phyloP scores from a whole-genome alignment of 2,329 filamentous ascomycete species.

The Cryphonectria nitschkei region DNA sequence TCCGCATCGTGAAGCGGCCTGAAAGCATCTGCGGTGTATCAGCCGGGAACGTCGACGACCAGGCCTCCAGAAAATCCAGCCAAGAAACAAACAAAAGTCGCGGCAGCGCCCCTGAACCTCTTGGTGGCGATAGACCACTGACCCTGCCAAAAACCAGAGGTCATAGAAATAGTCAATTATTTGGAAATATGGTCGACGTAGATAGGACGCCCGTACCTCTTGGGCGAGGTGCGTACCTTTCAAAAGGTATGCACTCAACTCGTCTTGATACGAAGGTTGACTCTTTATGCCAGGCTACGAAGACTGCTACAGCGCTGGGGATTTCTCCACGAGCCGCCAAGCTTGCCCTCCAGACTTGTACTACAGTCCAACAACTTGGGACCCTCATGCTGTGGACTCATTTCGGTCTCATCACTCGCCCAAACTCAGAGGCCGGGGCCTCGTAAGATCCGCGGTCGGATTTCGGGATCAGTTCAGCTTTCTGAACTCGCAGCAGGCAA shows the following conservation, averaged over 20 bases:
- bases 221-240: slow-evolving; percentile 16
- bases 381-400: slow-evolving; percentile 5
- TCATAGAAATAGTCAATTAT: slow-evolving; percentile 19
- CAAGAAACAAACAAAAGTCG: slow-evolving; percentile 33
- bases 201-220: slow-evolving; percentile 20
- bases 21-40: slow-evolving; percentile 31
- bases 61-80: slow-evolving; percentile 30
- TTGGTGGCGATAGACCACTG: slow-evolving; percentile 35
- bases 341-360: slow-evolving; percentile 7
- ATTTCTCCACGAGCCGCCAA: not conserved
- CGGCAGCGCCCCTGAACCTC: slow-evolving; percentile 33
- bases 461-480: slow-evolving; percentile 23
- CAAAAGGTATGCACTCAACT: slow-evolving; percentile 5
- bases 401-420: slow-evolving; percentile 13
- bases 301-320: not conserved
- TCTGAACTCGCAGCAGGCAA: slow-evolving; percentile 14
- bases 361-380: not conserved
- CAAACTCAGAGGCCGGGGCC: slow-evolving; percentile 12
- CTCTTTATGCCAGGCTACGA: not conserved
- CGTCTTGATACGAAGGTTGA: not conserved
- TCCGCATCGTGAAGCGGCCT: slow-evolving; percentile 53
- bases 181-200: slow-evolving; percentile 7
- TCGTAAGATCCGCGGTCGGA: slow-evolving; percentile 16
- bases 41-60: not conserved
- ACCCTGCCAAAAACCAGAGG: slow-evolving; percentile 43